These are phyloP conservation scores for Mycosphaerelloides madeirae DNA, from an alignment of 2,329 filamentous ascomycete species.

Conservation along the genomic window DNA sequence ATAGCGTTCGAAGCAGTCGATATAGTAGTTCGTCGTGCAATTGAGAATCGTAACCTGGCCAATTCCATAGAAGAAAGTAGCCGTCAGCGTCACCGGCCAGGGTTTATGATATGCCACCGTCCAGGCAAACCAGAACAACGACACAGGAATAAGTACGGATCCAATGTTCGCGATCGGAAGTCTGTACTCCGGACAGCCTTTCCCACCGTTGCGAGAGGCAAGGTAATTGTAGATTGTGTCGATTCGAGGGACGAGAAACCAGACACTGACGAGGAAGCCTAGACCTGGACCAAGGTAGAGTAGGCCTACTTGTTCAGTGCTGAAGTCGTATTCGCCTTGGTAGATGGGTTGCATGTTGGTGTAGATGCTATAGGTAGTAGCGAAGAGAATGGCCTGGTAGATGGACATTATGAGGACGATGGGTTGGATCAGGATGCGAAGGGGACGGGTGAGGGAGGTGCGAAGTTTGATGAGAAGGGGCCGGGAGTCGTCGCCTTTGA, in stretches of 20 bases:
- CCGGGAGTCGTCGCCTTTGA: conserved; percentile 40
- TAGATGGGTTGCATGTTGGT: conserved; percentile 48
- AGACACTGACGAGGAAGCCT: conserved; percentile 42
- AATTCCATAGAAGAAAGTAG: conserved; percentile 44
- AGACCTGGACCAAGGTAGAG: conserved; percentile 43
- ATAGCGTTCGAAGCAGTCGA: conserved; percentile 49
- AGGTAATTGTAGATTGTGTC: conserved; percentile 46
- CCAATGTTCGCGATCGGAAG: conserved; percentile 45
- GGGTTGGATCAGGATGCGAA: conserved; percentile 42
- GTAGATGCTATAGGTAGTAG: conserved; percentile 46
- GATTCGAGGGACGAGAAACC: conserved; percentile 45
- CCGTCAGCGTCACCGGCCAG: conserved; percentile 39
- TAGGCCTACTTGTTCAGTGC: conserved; percentile 43
- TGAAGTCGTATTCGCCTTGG: conserved; percentile 40
- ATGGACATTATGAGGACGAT: conserved; percentile 44
- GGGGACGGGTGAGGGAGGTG: conserved; percentile 37
- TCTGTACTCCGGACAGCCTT: conserved; percentile 41
- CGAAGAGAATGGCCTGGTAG: conserved; percentile 46
- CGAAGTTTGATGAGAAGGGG: conserved; percentile 35
- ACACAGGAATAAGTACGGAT: conserved; percentile 39
- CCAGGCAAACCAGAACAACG: conserved; percentile 45
- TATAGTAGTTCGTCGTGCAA: conserved; percentile 52
- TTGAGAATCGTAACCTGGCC: conserved; percentile 52
- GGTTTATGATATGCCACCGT: conserved; percentile 38
- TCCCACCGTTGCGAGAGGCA: conserved; percentile 37